Evolutionary conservation across 768 basidiomycete genomes (phyloP), one percentile per base, ranked within the genome.

Genomic region (Suillus americanus): DNA sequence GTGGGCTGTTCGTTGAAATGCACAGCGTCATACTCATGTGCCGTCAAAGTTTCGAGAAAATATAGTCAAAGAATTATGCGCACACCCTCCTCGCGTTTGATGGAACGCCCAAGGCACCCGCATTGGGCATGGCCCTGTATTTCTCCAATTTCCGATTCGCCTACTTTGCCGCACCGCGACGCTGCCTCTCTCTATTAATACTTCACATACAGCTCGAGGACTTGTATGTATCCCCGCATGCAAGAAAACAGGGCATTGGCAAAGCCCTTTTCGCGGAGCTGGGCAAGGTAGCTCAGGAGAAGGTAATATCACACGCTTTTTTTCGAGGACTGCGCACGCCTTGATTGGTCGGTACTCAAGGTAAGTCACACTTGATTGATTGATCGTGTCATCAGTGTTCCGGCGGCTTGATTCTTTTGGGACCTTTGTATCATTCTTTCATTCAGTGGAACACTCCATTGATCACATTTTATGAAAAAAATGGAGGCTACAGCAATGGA

Each of bases 401-500:
- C 61, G 16, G 30, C 33, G 28, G n/a, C 12, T 62, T 57, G 14
- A 62, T 40, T 18, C 20, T 23, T 37, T 41, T 51, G n/a, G n/a
- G n/a, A 43, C 25, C 46, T n/a, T 14, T 28, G 51, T 40, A 56
- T 53, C 33, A 53, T 37, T 53, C 23, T 41, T 33, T 18, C 28
- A 46, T 61, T 43, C 70, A 97, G 91, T 98, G 96, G 96, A 98
- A 98, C 79, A 80, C 88, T 73, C 92, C 92, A 10, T 91, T 92
- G 50, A 95, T 97, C 70, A 89, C 89, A 64, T 97, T 97, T 76
- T 97, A 97, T 78, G 91, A 94, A 78, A 87, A 95, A 75, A 79
- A 80, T 98, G 60, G 85, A 85, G n/a, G 95, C 95, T 46, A 86
- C 80, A 64, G 78, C 83, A 43, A 92, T 91, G 87, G 79, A 83